Base-by-base conservation (phyloP, 805 yeast species). In the Teunomyces funiuensis region DNA sequence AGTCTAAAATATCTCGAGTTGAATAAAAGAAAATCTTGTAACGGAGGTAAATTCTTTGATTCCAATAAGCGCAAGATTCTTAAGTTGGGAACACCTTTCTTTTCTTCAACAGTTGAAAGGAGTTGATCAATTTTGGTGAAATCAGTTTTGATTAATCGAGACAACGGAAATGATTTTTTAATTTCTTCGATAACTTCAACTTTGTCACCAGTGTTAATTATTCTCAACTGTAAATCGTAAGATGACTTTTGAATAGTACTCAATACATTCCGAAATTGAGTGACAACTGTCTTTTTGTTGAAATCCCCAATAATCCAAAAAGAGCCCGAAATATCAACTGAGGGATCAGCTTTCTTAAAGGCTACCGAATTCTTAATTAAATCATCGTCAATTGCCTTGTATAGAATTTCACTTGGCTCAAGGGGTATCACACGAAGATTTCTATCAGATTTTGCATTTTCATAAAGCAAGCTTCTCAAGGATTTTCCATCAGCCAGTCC, bases 241-340 rank as follows among this genome's bases (percentile, higher is more conserved):
- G 53, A 50, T 13, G 60, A 48, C 7, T 49, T 22, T 36, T 51
- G 36, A 51, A 59, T 38, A 39, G 54, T 45, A 28, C 58, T 47
- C 22, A 74, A 47, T 0, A 73, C 5, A 11, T 25, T 29, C 15
- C 58, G 39, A 7, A 84, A 52, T 54, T 83, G 87, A 4, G 60
- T 45, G 20, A 74, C 50, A 6, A 75, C 63, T 4, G 53, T 33
- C 2, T 48, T 22, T 2, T 68, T 52, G 19, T 66, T 61, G 42
- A 83, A 73, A 51, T 82, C 78, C 27, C 87, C 93, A 39, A 81
- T 67, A 8, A 85, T 49, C 60, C 88, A 80, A 6, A 82, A 55
- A 0, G 65, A 53, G 3, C 57, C 76, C 0, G 91, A 85, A 3
- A 75, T 56, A 4, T 54, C 55, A 10, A 37, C 37, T 10, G 47